Conservation (phyloP, 2,329 filamentous ascomycete genomes). For the Exophiala sp. region DNA sequence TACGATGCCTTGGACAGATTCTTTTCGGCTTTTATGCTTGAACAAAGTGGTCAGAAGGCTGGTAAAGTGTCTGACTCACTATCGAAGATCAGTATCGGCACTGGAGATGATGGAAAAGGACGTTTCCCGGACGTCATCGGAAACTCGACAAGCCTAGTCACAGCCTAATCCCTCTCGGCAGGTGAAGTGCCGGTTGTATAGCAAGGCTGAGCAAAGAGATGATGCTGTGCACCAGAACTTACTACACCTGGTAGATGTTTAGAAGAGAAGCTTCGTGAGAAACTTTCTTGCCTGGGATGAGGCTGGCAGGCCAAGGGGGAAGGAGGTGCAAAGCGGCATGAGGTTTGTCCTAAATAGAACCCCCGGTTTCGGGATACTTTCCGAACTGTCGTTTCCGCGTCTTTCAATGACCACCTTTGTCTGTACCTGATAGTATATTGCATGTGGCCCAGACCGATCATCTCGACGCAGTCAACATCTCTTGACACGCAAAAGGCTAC, state of each 20-base stretch:
- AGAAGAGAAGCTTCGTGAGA: no score
- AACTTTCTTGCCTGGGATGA: no score
- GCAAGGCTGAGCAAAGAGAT: no score
- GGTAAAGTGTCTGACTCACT: background rate
- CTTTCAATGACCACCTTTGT: background rate
- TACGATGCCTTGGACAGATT: slow-evolving; percentile 24
- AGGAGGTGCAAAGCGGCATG: background rate
- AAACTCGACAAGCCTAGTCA: background rate
- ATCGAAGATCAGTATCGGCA: background rate
- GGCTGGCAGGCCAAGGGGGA: background rate
- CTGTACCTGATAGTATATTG: no score
- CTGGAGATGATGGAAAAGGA: no score
- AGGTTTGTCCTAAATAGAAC: background rate
- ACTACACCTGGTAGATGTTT: no score
- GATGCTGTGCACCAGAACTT: no score
- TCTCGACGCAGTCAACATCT: background rate
- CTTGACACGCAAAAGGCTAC: background rate
- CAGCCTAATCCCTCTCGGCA: no score
- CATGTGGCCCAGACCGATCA: no score
- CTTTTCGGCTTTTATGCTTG: slow-evolving; percentile 17
- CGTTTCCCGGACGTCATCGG: background rate
- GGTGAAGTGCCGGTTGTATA: no score
- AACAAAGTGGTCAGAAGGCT: slow-evolving; percentile 1
- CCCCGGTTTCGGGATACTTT: background rate
- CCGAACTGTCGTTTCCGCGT: background rate